Percentiles rank a stretch among this genome's conserved stretches.
These are phyloP conservation scores for Piper longum DNA, from an alignment of 164 flowering plant species.

Conservation along the genomic window DNA sequence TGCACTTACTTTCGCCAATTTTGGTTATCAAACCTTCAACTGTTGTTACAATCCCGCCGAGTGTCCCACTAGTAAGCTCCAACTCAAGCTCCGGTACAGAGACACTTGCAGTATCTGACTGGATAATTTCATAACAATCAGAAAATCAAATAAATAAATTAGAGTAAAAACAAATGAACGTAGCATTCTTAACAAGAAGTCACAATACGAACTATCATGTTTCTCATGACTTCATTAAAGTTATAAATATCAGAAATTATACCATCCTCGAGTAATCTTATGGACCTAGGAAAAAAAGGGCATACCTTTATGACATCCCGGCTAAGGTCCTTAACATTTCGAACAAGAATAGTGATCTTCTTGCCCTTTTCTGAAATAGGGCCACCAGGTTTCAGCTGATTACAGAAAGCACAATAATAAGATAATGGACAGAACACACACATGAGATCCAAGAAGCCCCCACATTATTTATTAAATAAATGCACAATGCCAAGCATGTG, in stretches of 20 bases:
- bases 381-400: slow-evolving; percentile 91
- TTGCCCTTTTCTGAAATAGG: slow-evolving; percentile 70
- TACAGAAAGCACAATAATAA: neutral
- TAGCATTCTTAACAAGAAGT: too few relatives aligned
- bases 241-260: too few relatives aligned
- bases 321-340: slow-evolving; percentile 51
- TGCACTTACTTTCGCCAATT: slow-evolving; percentile 75
- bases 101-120: slow-evolving; percentile 94
- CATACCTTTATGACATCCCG: slow-evolving; percentile 92
- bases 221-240: too few relatives aligned
- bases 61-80: slow-evolving; percentile 84
- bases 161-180: too few relatives aligned
- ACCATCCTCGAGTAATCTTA: neutral
- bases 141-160: too few relatives aligned
- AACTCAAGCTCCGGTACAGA: slow-evolving; percentile 72
- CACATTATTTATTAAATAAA: too few relatives aligned
- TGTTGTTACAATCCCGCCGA: slow-evolving; percentile 88
- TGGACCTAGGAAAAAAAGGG: neutral
- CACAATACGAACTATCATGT: too few relatives aligned
- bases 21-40: slow-evolving; percentile 80
- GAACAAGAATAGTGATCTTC: slow-evolving; percentile 43
- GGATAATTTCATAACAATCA: slow-evolving; percentile 1
- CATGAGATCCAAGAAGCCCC: neutral
- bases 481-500: too few relatives aligned
- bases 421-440: neutral